phyloP scores from a whole-genome alignment of 257 asterid genomes.

The Solanum paucissectum region DNA sequence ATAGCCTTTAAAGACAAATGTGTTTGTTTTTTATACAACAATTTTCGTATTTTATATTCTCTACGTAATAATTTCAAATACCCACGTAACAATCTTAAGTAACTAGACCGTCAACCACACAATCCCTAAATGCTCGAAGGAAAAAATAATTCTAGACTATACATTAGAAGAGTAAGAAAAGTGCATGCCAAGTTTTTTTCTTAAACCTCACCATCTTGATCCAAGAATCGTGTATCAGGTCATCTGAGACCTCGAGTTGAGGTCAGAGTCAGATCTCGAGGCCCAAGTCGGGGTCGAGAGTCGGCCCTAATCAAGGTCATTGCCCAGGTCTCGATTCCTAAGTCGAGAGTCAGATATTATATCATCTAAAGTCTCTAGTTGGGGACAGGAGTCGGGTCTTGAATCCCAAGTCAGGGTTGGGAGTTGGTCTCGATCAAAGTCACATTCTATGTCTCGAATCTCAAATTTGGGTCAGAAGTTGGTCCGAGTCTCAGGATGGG shows the following conservation, averaged over 20 bases:
- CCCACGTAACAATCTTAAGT: fast-evolving
- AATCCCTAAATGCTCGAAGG: neutral
- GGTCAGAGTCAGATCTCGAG: neutral
- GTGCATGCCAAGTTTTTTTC: neutral
- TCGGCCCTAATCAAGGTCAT: neutral
- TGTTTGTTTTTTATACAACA: neutral
- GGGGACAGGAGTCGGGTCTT: too few relatives aligned
- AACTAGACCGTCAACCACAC: too few relatives aligned
- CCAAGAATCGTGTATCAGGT: too few relatives aligned
- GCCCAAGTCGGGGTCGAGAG: neutral
- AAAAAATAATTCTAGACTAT: neutral
- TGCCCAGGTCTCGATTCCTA: too few relatives aligned
- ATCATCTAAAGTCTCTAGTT: neutral
- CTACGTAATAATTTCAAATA: neutral
- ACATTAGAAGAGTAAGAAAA: neutral
- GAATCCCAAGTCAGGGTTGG: neutral
- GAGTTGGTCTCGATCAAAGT: neutral
- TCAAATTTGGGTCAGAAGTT: neutral
- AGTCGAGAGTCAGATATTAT: neutral
- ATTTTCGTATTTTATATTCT: neutral
- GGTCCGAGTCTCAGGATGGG: neutral
- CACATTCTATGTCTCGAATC: too few relatives aligned
- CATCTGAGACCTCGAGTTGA: neutral
- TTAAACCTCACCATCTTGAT: neutral
- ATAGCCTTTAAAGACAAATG: neutral